Evolutionary conservation across 768 basidiomycete genomes (phyloP).

Genomic region (Agaricus sinodeliciosus): DNA sequence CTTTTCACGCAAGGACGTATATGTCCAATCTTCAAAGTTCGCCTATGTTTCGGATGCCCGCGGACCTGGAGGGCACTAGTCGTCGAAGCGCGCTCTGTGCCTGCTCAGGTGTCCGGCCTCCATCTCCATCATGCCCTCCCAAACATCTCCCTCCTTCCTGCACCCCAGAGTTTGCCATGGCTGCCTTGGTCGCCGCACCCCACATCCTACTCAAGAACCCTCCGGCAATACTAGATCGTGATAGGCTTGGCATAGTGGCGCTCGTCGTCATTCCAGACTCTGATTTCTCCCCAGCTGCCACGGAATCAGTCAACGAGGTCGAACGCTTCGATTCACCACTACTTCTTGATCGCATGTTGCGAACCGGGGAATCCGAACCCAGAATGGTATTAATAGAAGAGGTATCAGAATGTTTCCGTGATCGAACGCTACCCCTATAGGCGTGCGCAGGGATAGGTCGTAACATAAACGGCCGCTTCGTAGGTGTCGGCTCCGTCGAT

Average conservation of each 20-base stretch:
- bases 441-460: conserved; percentile 35
- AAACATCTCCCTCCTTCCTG: background rate
- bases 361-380: conserved; percentile 17
- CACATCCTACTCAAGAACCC: conserved; percentile 72
- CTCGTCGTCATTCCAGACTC: conserved; percentile 22
- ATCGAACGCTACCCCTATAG: conserved; percentile 17
- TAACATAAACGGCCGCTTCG: conserved; percentile 40
- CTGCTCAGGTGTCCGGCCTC: background rate
- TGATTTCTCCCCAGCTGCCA: conserved; percentile 21
- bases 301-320: conserved; percentile 12
- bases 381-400: conserved; percentile 45
- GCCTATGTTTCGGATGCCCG: background rate
- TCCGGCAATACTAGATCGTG: conserved; percentile 26
- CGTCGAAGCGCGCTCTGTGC: conserved; percentile 3
- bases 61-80: conserved; percentile 8
- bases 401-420: conserved; percentile 43
- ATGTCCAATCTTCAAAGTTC: background rate
- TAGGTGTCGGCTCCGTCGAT: conserved; percentile 16
- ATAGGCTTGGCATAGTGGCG: conserved; percentile 26
- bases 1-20: no score
- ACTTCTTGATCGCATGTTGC: conserved; percentile 9
- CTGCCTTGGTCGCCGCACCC: conserved; percentile 40
- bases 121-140: background rate
- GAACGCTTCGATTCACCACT: conserved; percentile 11
- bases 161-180: conserved; percentile 1